phyloP scores from a whole-genome alignment of 768 basidiomycete genomes.

The Hemileccinum rubropunctum region DNA sequence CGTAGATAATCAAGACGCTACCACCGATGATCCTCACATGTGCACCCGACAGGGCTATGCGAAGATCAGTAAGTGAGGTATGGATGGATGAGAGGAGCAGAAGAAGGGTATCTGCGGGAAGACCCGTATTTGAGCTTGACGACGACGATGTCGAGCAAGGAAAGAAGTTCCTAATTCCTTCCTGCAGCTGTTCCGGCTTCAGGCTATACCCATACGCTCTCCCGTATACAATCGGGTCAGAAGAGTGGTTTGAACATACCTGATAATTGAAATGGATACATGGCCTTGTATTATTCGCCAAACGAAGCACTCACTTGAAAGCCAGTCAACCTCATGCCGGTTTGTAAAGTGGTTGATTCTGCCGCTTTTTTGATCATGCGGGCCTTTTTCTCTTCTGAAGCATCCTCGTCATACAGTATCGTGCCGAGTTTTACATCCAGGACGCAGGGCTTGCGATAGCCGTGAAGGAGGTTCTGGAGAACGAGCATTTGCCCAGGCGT shows the following conservation, averaged over 20 bases:
- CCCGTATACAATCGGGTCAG: constrained; percentile 57
- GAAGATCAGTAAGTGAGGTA: constrained; percentile 50
- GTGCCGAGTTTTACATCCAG: constrained; percentile 95
- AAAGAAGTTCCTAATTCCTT: constrained; percentile 81
- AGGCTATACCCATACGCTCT: constrained; percentile 81
- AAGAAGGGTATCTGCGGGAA: constrained; percentile 52
- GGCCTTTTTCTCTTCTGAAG: constrained; percentile 67
- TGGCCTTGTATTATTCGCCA: not conserved
- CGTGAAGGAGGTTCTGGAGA: constrained; percentile 75
- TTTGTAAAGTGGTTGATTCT: constrained; percentile 68
- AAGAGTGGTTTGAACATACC: constrained; percentile 69
- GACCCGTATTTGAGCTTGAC: constrained; percentile 38
- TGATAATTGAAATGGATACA: constrained; percentile 25
- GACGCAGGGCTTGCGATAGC: constrained; percentile 79
- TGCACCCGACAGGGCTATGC: constrained; percentile 43
- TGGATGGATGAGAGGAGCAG: constrained; percentile 57
- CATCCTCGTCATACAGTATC: constrained; percentile 70
- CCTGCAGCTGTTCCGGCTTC: constrained; percentile 60
- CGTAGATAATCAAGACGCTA: constrained; percentile 81
- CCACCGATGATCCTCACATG: constrained; percentile 82
- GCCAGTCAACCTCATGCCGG: constrained; percentile 82
- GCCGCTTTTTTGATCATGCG: constrained; percentile 74
- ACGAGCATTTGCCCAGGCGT: constrained; percentile 62
- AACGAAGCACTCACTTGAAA: constrained; percentile 71
- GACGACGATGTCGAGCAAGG: constrained; percentile 39